Evolutionary conservation across 768 basidiomycete genomes (phyloP).

Genomic region (Basidioascus undulatus): DNA sequence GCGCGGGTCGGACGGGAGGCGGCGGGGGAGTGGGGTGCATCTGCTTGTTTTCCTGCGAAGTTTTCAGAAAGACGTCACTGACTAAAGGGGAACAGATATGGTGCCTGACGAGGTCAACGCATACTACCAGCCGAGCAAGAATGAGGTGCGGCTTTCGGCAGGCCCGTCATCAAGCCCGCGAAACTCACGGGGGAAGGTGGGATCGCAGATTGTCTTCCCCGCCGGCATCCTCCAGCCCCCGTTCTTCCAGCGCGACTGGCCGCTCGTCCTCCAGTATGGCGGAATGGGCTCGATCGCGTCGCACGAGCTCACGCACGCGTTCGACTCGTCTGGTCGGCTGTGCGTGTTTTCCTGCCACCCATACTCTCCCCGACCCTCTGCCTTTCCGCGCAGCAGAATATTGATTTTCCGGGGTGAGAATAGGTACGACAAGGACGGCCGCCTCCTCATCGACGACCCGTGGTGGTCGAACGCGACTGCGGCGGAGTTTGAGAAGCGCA

Average conservation of each 20-base stretch:
- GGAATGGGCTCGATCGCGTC: slow-evolving; percentile 79
- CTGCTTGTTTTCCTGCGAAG: not conserved
- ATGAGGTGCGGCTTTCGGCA: slow-evolving; percentile 30
- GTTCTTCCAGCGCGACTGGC: slow-evolving; percentile 68
- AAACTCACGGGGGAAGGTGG: not conserved
- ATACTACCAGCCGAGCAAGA: slow-evolving; percentile 64
- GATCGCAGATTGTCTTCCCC: slow-evolving; percentile 62
- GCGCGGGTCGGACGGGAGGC: slow-evolving; percentile 41
- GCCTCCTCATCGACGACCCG: slow-evolving; percentile 51
- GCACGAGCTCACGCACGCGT: slow-evolving; percentile 78
- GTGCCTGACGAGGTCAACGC: slow-evolving; percentile 36
- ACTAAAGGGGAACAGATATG: too few relatives aligned
- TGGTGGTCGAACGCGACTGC: slow-evolving; percentile 88
- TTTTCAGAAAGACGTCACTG: not conserved
- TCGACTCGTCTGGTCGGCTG: slow-evolving; percentile 29
- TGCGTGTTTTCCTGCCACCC: not conserved
- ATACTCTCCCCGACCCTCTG: not conserved
- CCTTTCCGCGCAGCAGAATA: not conserved
- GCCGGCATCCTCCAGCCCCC: slow-evolving; percentile 85
- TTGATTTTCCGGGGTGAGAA: slow-evolving; percentile 36
- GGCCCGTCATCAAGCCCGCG: not conserved
- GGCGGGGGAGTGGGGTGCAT: slow-evolving; percentile 36
- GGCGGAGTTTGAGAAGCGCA: slow-evolving; percentile 52
- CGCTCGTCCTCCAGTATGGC: slow-evolving; percentile 31
- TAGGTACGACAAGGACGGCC: slow-evolving; percentile 72